A percentile compares a stretch with the other conserved stretches of the same genome.
Conservation (phyloP, 1,284 basidiomycete species). For the Mycosarcoma maydis region DNA sequence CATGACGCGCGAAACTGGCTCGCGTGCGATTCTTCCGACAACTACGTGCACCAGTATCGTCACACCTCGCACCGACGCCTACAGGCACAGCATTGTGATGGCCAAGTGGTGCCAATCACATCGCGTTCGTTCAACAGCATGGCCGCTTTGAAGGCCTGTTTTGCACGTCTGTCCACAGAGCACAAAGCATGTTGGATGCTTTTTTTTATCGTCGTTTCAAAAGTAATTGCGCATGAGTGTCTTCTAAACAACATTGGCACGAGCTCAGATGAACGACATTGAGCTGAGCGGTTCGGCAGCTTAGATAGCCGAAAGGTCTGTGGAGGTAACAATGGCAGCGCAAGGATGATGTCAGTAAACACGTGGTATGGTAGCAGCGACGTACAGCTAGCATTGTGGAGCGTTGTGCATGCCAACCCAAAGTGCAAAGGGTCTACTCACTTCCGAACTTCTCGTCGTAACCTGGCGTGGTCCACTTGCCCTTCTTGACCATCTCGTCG, state of each 20-base stretch:
- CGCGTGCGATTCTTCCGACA: no score
- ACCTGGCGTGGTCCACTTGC: slow-evolving; percentile 87
- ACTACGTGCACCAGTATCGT: no score
- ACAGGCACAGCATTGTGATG: not conserved
- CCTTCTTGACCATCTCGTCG: slow-evolving; percentile 97
- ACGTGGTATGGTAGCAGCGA: no score
- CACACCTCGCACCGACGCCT: no score
- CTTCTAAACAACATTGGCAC: not conserved
- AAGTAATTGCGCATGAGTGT: slow-evolving; percentile 8
- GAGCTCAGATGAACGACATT: not conserved
- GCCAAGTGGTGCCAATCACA: not conserved
- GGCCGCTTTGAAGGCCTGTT: not conserved
- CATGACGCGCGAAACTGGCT: no score
- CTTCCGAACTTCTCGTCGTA: slow-evolving; percentile 67
- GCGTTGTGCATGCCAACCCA: no score
- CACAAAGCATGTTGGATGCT: not conserved
- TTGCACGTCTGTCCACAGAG: no score
- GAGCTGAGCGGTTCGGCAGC: not conserved
- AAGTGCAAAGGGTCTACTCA: no score
- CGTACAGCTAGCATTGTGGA: no score
- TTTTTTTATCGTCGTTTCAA: not conserved
- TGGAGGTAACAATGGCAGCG: no score
- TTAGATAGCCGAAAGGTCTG: slow-evolving; percentile 61
- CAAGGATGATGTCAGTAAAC: slow-evolving; percentile 1
- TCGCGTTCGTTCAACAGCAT: not conserved